A percentile compares a stretch with the other conserved stretches of the same genome.
Evolutionary conservation across 805 yeast species (phyloP).

Genomic region (Alloascoidea hylecoeti): DNA sequence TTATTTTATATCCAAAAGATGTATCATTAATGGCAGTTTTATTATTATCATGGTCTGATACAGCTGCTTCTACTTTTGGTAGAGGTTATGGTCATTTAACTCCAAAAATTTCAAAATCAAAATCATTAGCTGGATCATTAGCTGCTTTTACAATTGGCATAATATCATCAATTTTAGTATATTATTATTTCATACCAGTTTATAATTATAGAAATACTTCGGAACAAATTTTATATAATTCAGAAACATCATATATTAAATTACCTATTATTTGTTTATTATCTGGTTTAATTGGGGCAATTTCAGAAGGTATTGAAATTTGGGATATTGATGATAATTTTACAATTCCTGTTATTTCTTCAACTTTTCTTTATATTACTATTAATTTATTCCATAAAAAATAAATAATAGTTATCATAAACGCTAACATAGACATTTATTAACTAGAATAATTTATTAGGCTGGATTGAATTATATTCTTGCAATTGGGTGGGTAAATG

Average conservation of each 20-base stretch:
- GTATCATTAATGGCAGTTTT: constrained; percentile 63
- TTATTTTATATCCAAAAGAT: constrained; percentile 63
- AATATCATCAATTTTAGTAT: constrained; percentile 47
- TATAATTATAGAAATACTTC: constrained; percentile 34
- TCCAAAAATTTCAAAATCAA: constrained; percentile 58
- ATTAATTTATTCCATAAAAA: constrained; percentile 16
- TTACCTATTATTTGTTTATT: constrained; percentile 38
- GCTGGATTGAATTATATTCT: too few species aligned
- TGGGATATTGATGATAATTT: constrained; percentile 81
- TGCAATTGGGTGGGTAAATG: too few species aligned
- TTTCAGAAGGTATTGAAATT: constrained; percentile 74
- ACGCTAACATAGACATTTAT: too few species aligned
- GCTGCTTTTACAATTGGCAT: constrained; percentile 78
- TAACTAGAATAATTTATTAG: too few species aligned
- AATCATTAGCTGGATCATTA: constrained; percentile 79
- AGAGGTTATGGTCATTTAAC: constrained; percentile 75
- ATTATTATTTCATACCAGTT: constrained; percentile 59
- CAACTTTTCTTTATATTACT: constrained; percentile 41
- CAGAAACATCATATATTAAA: constrained; percentile 41
- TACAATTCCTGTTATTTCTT: constrained; percentile 83
- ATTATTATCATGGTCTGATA: constrained; percentile 90
- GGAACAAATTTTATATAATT: constrained; percentile 52
- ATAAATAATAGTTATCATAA: too few species aligned
- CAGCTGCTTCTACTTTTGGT: constrained; percentile 93
- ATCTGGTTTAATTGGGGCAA: constrained; percentile 72